Conservation (phyloP, 148 eudicot species). For the Drosera capensis region DNA sequence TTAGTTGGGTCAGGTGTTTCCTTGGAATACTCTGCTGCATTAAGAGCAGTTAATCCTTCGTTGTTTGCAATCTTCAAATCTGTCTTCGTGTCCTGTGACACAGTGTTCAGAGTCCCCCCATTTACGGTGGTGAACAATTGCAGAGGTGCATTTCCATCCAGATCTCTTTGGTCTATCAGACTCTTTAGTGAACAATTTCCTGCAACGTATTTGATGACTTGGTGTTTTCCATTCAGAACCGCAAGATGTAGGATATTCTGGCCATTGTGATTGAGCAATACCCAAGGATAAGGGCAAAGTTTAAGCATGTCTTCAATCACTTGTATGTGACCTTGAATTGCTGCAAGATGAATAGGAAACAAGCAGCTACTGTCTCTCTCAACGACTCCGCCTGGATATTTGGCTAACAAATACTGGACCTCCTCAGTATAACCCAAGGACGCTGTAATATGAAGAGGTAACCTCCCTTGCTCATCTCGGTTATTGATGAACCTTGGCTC, state of each 20-base stretch:
- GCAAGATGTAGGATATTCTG: conserved; percentile 18
- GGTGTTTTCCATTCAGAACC: conserved; percentile 8
- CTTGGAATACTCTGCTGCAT: background rate
- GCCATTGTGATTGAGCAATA: conserved; percentile 9
- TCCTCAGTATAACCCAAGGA: conserved; percentile 6
- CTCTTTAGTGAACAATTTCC: conserved; percentile 9
- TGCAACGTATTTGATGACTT: conserved; percentile 8
- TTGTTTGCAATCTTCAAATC: background rate
- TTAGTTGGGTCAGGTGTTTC: too few species aligned
- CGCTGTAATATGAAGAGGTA: conserved; percentile 13
- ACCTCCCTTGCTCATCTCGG: background rate
- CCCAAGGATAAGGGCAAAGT: conserved; percentile 14
- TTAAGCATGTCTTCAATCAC: conserved; percentile 11
- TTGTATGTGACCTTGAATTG: background rate
- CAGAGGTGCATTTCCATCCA: conserved; percentile 18
- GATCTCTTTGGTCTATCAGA: conserved; percentile 16
- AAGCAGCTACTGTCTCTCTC: background rate
- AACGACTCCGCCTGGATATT: conserved; percentile 3
- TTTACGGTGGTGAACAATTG: conserved; percentile 18
- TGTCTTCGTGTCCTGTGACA: conserved; percentile 11
- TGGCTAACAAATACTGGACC: conserved; percentile 5
- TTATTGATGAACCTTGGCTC: background rate
- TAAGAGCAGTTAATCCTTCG: background rate
- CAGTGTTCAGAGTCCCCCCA: too few species aligned
- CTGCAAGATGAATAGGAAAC: conserved; percentile 12